Conservation (phyloP, 495 filamentous ascomycete genomes). For the Clohesyomyces aquaticus region DNA sequence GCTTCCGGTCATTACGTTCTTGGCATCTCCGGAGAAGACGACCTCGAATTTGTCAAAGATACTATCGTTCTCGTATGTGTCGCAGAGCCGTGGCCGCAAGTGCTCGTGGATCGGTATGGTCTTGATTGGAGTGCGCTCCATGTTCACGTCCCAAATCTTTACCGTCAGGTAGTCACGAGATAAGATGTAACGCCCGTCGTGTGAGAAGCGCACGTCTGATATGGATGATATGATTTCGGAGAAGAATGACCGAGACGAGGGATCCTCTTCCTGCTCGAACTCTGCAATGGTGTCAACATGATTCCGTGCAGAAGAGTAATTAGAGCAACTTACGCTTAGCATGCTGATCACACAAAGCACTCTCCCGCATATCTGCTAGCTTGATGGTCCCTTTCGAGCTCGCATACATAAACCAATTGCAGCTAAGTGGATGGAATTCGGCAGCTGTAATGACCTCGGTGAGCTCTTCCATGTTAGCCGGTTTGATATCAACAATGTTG, state of each 20-base stretch:
- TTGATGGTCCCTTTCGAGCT: conserved; percentile 99
- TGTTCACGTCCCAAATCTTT: conserved; percentile 99
- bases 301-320: background rate
- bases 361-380: conserved; percentile 95
- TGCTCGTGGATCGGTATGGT: conserved; percentile 99
- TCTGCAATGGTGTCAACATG: conserved; percentile 57
- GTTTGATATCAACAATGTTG: conserved; percentile 99
- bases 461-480: conserved; percentile 98
- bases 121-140: conserved; percentile 96
- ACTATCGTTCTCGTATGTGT: conserved; percentile 98
- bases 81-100: conserved; percentile 88
- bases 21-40: conserved; percentile 95
- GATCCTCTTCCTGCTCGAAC: conserved; percentile 99
- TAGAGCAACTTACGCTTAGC: conserved; percentile 73
- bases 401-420: conserved; percentile 99
- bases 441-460: conserved; percentile 98
- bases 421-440: conserved; percentile 95
- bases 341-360: conserved; percentile 93
- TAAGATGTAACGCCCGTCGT: conserved; percentile 94
- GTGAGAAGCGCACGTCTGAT: conserved; percentile 95
- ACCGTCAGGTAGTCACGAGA: conserved; percentile 97
- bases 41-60: conserved; percentile 99
- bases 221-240: conserved; percentile 99
- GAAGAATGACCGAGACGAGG: conserved; percentile 98
- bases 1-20: conserved; percentile 99